Base-by-base conservation (phyloP, 1,284 basidiomycete species). In the Tylopilus sp. region DNA sequence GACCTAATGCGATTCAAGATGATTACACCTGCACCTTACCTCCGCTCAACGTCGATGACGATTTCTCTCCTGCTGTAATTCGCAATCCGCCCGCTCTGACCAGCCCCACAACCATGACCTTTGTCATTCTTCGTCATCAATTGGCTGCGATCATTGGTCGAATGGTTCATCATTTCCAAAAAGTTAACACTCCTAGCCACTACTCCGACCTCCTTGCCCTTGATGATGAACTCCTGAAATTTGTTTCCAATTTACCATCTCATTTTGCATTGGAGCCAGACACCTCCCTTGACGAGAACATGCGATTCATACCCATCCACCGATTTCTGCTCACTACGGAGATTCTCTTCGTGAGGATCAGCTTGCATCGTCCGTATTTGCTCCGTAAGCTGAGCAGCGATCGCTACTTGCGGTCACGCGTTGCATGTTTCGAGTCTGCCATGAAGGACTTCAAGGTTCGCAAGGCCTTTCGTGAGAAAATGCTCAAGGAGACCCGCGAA, bases 141-240 rank as follows among this genome's bases (percentile, higher is more conserved):
- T 77, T 97, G 16, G 87, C 91, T 16, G 75, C 76, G 40, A 89
- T 96, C 52, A 95, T 95, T 54, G 95, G 94, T 23, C 82, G 85
- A 37, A 93, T 97, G 60, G 92, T 93, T 40, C 93, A 96, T 62
- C 92, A 96, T 68, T 97, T 95, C 70, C 95, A 97, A 67, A 89
- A 92, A 70, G 84, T 96, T 18, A 80, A 86, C 48, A 81, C 84
- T 44, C 80, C 79, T 44, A 87, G 86, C 44, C 88, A 91, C 60
- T 97, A 97, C 65, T 80, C 84, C 12, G 92, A 97, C 60, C 91
- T 95, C 33, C 69, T 90, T 36, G 72, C 77, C 2, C 75, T 97
- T 41, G 94, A 97, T 61, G 88, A 92, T 35, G 92, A 97, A 55
- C 71, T 97, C 15, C 74, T 92, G 49, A 81, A 78, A 58, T 95